phyloP scores from a whole-genome alignment of 1,284 basidiomycete species.

The Irpex sp. region DNA sequence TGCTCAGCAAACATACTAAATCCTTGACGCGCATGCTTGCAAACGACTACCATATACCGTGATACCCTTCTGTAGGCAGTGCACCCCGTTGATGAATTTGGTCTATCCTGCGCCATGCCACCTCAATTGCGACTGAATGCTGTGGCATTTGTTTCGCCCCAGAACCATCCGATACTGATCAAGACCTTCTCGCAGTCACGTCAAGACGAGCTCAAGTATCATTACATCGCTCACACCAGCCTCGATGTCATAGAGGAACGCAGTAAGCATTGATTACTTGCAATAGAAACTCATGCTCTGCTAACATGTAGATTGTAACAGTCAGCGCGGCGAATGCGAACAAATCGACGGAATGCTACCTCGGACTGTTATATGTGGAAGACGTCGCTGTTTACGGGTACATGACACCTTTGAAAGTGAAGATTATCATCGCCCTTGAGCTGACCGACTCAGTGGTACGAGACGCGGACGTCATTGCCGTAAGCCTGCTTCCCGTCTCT shows the following conservation, averaged over 20 bases:
- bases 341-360: conserved; percentile 69
- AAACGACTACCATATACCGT: too few species aligned
- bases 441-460: conserved; percentile 76
- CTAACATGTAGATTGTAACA: conserved; percentile 23
- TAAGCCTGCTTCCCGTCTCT: conserved; percentile 29
- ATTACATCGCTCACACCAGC: conserved; percentile 80
- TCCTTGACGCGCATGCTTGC: too few species aligned
- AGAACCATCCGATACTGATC: conserved; percentile 77
- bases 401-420: conserved; percentile 76
- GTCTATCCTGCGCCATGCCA: conserved; percentile 41
- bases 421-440: conserved; percentile 73
- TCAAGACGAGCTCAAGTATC: conserved; percentile 73
- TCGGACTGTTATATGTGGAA: conserved; percentile 78
- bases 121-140: conserved; percentile 67
- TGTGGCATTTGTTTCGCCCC: conserved; percentile 76
- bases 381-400: conserved; percentile 83
- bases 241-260: conserved; percentile 80
- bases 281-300: background rate
- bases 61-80: too few species aligned
- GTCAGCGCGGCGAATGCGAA: conserved; percentile 43
- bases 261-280: conserved; percentile 23
- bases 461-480: conserved; percentile 68
- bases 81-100: background rate
- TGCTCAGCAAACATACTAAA: too few species aligned
- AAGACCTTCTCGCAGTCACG: conserved; percentile 55